Percentiles rank a stretch among this genome's conserved stretches.
These are phyloP conservation scores for Blastomyces emzantsi DNA, from an alignment of 2,329 filamentous ascomycete species.

Conservation along the genomic window DNA sequence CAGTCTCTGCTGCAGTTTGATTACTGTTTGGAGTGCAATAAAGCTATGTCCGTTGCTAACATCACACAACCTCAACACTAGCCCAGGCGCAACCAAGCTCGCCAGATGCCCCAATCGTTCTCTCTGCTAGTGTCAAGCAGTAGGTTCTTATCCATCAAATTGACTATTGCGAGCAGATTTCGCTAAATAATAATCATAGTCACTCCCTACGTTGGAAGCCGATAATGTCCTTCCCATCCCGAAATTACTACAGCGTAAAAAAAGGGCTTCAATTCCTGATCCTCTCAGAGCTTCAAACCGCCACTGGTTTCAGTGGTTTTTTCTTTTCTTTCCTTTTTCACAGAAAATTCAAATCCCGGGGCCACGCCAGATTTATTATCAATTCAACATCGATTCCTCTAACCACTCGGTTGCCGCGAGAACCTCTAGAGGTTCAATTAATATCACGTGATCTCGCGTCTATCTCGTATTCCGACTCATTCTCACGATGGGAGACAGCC, in stretches of 20 bases:
- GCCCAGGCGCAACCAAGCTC: slow-evolving; percentile 38
- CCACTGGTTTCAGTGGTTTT: not conserved
- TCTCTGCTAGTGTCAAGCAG: slow-evolving; percentile 44
- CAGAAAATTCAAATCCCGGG: not conserved
- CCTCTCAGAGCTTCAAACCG: not conserved
- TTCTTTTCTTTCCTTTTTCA: not conserved
- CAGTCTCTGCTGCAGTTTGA: not conserved
- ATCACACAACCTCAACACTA: too few relatives aligned
- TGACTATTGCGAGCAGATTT: slow-evolving; percentile 30
- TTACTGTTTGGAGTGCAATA: not conserved
- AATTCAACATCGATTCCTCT: not conserved
- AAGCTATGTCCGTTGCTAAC: not conserved
- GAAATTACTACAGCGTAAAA: not conserved
- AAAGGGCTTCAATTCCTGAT: too few relatives aligned
- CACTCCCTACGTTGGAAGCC: slow-evolving; percentile 14
- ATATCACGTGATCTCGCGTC: slow-evolving; percentile 7
- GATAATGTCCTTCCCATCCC: not conserved
- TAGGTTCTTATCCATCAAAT: slow-evolving; percentile 42
- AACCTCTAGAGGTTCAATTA: not conserved
- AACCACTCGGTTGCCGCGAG: too few relatives aligned
- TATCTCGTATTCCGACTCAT: slow-evolving; percentile 2
- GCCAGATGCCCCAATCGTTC: slow-evolving; percentile 45
- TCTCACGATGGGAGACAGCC: not conserved
- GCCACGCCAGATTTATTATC: not conserved
- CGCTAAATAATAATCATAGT: slow-evolving; percentile 30